A percentile compares a stretch with the other conserved stretches of the same genome.
phyloP scores from a whole-genome alignment of 345 rosid genomes.

The Pelargonium nanum region DNA sequence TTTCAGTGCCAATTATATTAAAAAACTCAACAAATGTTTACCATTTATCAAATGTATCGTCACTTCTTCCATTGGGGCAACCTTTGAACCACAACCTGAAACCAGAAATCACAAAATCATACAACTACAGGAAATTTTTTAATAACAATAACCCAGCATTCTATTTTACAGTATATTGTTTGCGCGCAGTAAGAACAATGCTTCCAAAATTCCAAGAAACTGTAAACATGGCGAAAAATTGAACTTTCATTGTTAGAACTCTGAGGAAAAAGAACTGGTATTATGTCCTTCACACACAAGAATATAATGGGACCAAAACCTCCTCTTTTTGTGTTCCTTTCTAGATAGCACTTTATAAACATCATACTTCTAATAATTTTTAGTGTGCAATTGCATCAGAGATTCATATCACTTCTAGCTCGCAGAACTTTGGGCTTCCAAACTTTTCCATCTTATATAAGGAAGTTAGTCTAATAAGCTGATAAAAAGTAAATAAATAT shows the following conservation, averaged over 20 bases:
- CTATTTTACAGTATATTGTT: not conserved
- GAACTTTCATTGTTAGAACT: too few relatives aligned
- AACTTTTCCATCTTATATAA: not conserved
- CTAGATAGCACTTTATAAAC: not conserved
- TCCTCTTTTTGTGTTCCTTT: too few relatives aligned
- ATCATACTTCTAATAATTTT: not conserved
- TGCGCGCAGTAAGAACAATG: not conserved
- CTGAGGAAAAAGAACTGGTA: too few relatives aligned
- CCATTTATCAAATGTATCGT: too few relatives aligned
- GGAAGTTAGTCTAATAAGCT: too few relatives aligned
- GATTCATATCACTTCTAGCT: not conserved
- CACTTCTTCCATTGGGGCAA: slow-evolving; percentile 89
- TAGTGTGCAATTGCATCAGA: not conserved
- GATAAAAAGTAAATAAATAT: too few relatives aligned
- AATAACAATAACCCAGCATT: not conserved
- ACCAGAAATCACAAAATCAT: slow-evolving; percentile 1
- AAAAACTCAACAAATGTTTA: too few relatives aligned
- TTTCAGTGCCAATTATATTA: too few relatives aligned
- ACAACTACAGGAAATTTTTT: not conserved
- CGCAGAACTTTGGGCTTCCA: not conserved
- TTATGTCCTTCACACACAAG: too few relatives aligned
- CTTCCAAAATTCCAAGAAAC: too few relatives aligned
- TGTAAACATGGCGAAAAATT: too few relatives aligned
- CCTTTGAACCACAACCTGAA: slow-evolving; percentile 72
- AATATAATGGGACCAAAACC: too few relatives aligned